Conservation (phyloP, 2,329 filamentous ascomycete species). For the Neoscytalidium dimidiatum region DNA sequence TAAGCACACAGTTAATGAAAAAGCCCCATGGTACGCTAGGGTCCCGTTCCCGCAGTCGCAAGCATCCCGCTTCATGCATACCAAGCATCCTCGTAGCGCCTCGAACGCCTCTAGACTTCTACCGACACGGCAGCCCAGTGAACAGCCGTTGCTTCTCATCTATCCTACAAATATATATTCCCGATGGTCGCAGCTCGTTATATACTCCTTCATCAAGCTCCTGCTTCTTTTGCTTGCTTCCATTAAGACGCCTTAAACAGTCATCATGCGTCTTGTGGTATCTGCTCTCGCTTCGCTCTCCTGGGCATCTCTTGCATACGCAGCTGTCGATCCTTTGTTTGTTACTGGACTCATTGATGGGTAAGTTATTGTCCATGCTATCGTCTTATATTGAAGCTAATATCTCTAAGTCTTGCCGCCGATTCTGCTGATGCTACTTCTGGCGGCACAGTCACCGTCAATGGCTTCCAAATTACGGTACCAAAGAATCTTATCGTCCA, state of each 20-base stretch:
- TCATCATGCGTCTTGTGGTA: not conserved
- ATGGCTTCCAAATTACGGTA: slow-evolving; percentile 48
- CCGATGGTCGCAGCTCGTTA: not conserved
- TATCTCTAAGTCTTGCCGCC: not conserved
- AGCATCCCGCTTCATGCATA: not conserved
- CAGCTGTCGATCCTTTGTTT: slow-evolving; percentile 24
- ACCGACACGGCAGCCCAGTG: not conserved
- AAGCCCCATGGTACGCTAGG: not conserved
- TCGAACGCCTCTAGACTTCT: not conserved
- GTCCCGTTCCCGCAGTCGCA: not conserved
- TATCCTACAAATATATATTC: not conserved
- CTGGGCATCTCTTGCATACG: not conserved
- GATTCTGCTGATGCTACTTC: slow-evolving; percentile 41
- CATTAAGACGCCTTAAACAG: not conserved
- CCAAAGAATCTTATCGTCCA: slow-evolving; percentile 54
- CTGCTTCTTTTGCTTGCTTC: not conserved
- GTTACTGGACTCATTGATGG: slow-evolving; percentile 32
- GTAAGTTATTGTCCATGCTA: slow-evolving; percentile 22
- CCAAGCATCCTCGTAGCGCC: not conserved
- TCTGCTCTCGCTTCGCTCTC: not conserved
- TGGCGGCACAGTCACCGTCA: slow-evolving; percentile 49
- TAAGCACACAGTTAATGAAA: not conserved
- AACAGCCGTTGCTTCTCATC: not conserved
- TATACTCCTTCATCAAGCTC: not conserved
- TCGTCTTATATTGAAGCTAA: not conserved